Percentiles rank a stretch among this genome's conserved stretches.
Conservation (phyloP, 2,329 filamentous ascomycete species). For the Cercospora sojina region DNA sequence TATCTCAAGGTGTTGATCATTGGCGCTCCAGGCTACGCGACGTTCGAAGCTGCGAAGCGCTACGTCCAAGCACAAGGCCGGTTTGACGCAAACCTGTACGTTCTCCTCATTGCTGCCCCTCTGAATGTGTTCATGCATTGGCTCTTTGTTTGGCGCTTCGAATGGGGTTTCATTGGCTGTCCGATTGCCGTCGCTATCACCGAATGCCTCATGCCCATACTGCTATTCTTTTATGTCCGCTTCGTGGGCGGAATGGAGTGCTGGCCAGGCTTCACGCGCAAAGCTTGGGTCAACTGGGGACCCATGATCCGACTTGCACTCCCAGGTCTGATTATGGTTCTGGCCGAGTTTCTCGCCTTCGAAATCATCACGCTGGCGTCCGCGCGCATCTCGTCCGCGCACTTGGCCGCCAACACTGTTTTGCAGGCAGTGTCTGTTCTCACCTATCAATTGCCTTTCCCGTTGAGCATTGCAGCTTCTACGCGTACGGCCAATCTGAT, state of each 20-base stretch:
- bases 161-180: conserved; percentile 72
- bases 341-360: conserved; percentile 84
- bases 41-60: conserved; percentile 78
- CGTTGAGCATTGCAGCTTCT: conserved; percentile 81
- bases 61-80: conserved; percentile 84
- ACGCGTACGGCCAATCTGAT: conserved; percentile 91
- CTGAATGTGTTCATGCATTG: conserved; percentile 80
- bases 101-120: conserved; percentile 77
- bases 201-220: conserved; percentile 69
- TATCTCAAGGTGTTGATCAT: conserved; percentile 70
- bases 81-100: conserved; percentile 80
- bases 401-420: conserved; percentile 84
- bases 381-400: conserved; percentile 73
- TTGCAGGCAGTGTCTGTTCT: conserved; percentile 74
- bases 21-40: conserved; percentile 72
- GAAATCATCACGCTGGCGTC: conserved; percentile 84
- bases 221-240: conserved; percentile 72
- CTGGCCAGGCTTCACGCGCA: conserved; percentile 75
- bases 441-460: conserved; percentile 89
- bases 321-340: conserved; percentile 88
- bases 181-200: conserved; percentile 75
- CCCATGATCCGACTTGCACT: conserved; percentile 85
- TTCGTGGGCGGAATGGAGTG: conserved; percentile 71
- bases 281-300: conserved; percentile 71
- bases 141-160: conserved; percentile 67